A percentile compares a stretch with the other conserved stretches of the same genome.
phyloP scores from a whole-genome alignment of 75 land plant genomes.

The Larix kaempferi region DNA sequence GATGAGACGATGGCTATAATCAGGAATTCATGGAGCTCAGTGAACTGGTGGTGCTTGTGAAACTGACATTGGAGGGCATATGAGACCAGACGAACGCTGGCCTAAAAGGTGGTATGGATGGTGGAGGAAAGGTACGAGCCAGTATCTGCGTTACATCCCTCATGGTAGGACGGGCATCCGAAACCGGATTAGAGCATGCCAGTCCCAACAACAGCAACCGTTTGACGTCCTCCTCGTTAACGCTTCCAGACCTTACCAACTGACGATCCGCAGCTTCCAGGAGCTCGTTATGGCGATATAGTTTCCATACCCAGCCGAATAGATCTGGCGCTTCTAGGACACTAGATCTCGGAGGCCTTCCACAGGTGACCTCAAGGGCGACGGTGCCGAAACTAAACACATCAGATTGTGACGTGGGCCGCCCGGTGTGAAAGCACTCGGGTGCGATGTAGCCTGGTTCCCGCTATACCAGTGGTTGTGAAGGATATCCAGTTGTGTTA shows the following conservation, averaged over 20 bases:
- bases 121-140: no score
- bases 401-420: conserved; percentile 39
- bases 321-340: conserved; percentile 34
- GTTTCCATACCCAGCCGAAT: conserved; percentile 62
- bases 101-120: no score
- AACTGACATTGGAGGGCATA: no score
- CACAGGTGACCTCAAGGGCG: conserved; percentile 39
- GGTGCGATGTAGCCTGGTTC: conserved; percentile 55
- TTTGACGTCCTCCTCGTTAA: conserved; percentile 32
- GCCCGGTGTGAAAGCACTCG: conserved; percentile 31
- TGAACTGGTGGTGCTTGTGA: no score
- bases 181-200: conserved; percentile 47
- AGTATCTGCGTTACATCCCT: conserved; percentile 12
- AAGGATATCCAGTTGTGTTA: conserved; percentile 13
- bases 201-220: conserved; percentile 34
- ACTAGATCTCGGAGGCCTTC: conserved; percentile 27
- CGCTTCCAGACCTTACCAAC: conserved; percentile 7
- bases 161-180: conserved; percentile 28
- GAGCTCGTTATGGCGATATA: conserved; percentile 22
- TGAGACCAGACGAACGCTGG: no score
- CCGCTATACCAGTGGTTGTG: conserved; percentile 25
- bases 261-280: conserved; percentile 35
- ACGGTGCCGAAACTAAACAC: conserved; percentile 54
- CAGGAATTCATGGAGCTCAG: no score
- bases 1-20: no score